Conservation (phyloP, 176 grass and related monocot species). For the Pharus latifolius region DNA sequence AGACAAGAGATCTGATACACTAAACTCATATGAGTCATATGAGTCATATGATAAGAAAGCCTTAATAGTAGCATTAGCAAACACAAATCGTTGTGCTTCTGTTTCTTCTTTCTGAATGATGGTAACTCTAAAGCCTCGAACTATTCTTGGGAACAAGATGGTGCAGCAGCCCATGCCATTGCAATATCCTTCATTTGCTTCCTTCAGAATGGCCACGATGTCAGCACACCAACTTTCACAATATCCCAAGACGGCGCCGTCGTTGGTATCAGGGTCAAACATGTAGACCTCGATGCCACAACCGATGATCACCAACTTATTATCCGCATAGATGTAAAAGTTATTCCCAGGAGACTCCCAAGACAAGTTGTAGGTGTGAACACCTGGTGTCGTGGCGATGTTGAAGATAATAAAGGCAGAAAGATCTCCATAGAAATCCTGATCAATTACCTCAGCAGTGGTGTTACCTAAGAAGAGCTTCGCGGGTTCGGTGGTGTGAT, state of each 20-base stretch:
- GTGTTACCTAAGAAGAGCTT: slow-evolving; percentile 3
- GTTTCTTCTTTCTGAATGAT: not conserved
- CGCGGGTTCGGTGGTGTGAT: not conserved
- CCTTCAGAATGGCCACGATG: not conserved
- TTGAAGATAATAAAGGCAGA: not conserved
- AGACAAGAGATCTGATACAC: not conserved
- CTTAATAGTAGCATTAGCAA: not conserved
- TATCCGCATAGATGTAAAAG: not conserved
- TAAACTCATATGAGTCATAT: no score
- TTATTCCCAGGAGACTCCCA: not conserved
- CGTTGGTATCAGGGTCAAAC: not conserved
- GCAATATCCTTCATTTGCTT: not conserved
- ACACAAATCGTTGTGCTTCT: no score
- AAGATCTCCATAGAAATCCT: accelerated
- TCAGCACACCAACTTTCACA: not conserved
- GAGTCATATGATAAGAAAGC: not conserved
- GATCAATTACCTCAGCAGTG: not conserved
- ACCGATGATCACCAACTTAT: not conserved
- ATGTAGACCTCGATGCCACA: not conserved
- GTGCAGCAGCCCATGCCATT: not conserved
- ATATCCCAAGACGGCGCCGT: not conserved
- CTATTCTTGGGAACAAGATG: not conserved
- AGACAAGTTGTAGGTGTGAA: not conserved
- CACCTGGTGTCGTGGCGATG: not conserved
- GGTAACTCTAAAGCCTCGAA: not conserved